Evolutionary conservation across 192 early-diverging fungal genomes (phyloP).

Genomic region (Gonapodya sp.): DNA sequence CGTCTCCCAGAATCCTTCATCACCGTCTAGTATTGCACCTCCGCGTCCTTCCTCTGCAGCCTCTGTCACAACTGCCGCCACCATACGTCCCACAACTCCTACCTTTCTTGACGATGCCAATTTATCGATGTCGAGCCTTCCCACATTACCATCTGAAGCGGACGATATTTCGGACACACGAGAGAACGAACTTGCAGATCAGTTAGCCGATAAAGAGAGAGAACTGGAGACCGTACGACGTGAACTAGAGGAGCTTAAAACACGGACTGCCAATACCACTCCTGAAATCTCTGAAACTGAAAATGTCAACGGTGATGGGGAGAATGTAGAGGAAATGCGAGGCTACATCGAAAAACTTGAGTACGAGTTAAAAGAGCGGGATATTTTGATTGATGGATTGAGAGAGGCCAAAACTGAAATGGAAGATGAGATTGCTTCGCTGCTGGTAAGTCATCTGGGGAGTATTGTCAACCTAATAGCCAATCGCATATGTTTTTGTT

Average conservation of each 20-base stretch:
- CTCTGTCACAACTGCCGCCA: not conserved
- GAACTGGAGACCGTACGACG: slow-evolving; percentile 49
- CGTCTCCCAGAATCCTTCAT: slow-evolving; percentile 34
- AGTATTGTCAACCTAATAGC: not conserved
- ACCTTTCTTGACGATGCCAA: slow-evolving; percentile 57
- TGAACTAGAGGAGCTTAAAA: not conserved
- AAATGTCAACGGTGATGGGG: not conserved
- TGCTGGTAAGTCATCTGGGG: not conserved
- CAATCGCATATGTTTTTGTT: not conserved
- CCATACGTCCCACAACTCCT: slow-evolving; percentile 58
- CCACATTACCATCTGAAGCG: slow-evolving; percentile 39
- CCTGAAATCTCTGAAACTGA: not conserved
- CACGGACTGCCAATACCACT: not conserved
- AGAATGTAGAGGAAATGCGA: not conserved
- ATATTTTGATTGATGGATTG: slow-evolving; percentile 5
- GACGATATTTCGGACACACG: slow-evolving; percentile 82
- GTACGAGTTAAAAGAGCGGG: not conserved
- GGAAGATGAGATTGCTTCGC: not conserved
- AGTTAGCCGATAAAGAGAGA: slow-evolving; percentile 83
- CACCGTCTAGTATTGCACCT: slow-evolving; percentile 15
- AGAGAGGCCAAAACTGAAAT: not conserved
- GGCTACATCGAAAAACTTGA: not conserved
- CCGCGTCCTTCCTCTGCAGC: not conserved
- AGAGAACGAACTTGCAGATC: slow-evolving; percentile 93
- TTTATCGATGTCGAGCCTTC: not conserved